Base-by-base conservation (phyloP, 1,284 basidiomycete genomes). In the Microbotryum silenes-acaulis region DNA sequence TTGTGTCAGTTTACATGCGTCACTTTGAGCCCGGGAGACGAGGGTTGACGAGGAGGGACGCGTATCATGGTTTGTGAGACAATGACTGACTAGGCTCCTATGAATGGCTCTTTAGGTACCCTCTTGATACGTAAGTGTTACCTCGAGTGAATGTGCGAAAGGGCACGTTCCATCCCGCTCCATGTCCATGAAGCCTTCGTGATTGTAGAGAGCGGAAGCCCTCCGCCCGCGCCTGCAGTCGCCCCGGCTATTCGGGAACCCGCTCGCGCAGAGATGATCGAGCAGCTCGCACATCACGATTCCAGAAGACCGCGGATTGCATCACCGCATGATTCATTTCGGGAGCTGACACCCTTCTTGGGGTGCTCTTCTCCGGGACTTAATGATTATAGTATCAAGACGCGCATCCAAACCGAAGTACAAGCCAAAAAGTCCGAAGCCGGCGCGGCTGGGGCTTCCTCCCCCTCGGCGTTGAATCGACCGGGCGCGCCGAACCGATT, bases 321-420 rank as follows among this genome's bases (percentile, higher is more conserved):
- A 31, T 31, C 9, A 31, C 8, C 8, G 31, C 31, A 31, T 31
- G 9, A 9, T 31, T 31, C 31, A 10, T 31, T 9, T 10, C 31
- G 8, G 31, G 8, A 31, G 2, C 31, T 31, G 31, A 31, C 31
- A 31, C 9, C 31, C 9, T 31, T 31, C 31, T 31, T 31, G 31
- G 31, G 31, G 1, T 31, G 31, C 31, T 31, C 31, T 31, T 1
- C 31, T 31, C 8, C 31, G 31, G 31, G 8, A 9, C 31, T 50
- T 4, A 16, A 44, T 31, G 21, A 18, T 7, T 48, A 21, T 72
- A 92, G 90, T 25, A 88, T 91, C 68, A 99, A 99, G 78, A 98
- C 96, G 2, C 85, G 90, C 51, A 92, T 99, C 68, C 96, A 99
- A 75, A 89, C 90, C 45, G 60, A 72, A 51, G 65, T 65, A 21